A percentile compares a stretch with the other conserved stretches of the same genome.
Evolutionary conservation across 2,329 filamentous ascomycete species (phyloP).

Genomic region (Byssothecium circinans): DNA sequence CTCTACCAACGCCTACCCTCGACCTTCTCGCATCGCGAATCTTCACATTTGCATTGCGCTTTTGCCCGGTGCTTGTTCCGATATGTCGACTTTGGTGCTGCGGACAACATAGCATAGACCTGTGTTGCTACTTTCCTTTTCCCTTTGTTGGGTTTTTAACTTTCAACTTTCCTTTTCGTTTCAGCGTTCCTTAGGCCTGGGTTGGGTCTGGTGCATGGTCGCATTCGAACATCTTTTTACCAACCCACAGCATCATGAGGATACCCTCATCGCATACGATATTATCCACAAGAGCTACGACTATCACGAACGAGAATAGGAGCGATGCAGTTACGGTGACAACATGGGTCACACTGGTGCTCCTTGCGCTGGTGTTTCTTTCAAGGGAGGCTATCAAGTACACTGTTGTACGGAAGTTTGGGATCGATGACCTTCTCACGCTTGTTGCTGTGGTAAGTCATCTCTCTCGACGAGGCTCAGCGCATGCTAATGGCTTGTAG

Average conservation of each 20-base stretch:
- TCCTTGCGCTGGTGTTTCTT: slow-evolving; percentile 27
- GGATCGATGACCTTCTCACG: slow-evolving; percentile 35
- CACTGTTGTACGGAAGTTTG: slow-evolving; percentile 24
- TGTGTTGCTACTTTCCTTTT: slow-evolving; percentile 11
- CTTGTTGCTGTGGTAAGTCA: slow-evolving; percentile 32
- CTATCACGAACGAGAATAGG: slow-evolving; percentile 16
- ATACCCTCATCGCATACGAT: slow-evolving; percentile 14
- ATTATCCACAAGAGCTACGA: slow-evolving; percentile 8
- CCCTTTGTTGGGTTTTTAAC: no score
- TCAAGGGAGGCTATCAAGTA: slow-evolving; percentile 31
- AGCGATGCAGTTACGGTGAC: slow-evolving; percentile 23
- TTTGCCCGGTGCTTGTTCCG: slow-evolving; percentile 1
- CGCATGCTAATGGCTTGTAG: slow-evolving; percentile 19
- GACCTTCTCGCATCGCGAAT: background rate
- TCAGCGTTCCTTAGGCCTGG: background rate
- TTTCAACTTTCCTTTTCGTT: slow-evolving; percentile 11
- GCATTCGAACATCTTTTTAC: slow-evolving; percentile 9
- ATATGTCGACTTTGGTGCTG: slow-evolving; percentile 13
- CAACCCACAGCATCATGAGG: slow-evolving; percentile 17
- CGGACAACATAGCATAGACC: slow-evolving; percentile 1
- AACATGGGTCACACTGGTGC: slow-evolving; percentile 30
- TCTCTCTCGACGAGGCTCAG: background rate
- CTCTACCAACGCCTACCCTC: slow-evolving; percentile 1
- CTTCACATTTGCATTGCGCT: background rate
- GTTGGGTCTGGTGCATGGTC: slow-evolving; percentile 7